Evolutionary conservation across 768 basidiomycete species (phyloP).

Genomic region (Boletus rubescentipes): DNA sequence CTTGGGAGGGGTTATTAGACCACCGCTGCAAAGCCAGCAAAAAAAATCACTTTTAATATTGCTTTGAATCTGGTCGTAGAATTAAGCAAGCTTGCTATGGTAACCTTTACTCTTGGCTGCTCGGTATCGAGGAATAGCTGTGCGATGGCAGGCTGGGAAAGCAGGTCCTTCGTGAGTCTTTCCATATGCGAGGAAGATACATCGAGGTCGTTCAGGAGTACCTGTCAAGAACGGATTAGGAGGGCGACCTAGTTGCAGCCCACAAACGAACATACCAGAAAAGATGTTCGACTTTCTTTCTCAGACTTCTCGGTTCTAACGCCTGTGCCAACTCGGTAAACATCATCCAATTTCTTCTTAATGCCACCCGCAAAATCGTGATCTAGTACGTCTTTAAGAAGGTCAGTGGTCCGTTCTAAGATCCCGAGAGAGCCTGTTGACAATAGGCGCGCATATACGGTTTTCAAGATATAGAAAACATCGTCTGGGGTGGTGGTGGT

Average conservation of each 20-base stretch:
- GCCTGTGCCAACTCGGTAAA: constrained; percentile 62
- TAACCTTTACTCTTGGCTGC: constrained; percentile 45
- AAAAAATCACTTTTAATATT: constrained; percentile 65
- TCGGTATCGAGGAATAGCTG: constrained; percentile 71
- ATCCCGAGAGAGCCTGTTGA: constrained; percentile 69
- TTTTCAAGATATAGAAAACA: constrained; percentile 92
- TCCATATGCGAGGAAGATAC: constrained; percentile 88
- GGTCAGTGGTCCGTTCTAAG: constrained; percentile 57
- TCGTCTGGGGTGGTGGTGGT: constrained; percentile 87
- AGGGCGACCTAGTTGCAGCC: neutral
- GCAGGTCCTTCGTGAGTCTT: constrained; percentile 68
- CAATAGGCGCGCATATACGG: constrained; percentile 72
- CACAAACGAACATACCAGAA: constrained; percentile 62
- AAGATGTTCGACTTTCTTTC: constrained; percentile 72
- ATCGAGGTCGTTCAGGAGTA: constrained; percentile 92
- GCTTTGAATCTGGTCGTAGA: constrained; percentile 66
- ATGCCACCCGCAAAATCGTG: constrained; percentile 79
- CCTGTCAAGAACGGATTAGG: constrained; percentile 44
- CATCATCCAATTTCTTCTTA: constrained; percentile 83
- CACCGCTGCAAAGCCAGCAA: neutral
- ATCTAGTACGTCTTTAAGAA: constrained; percentile 75
- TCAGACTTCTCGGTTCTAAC: constrained; percentile 73
- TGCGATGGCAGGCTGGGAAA: constrained; percentile 48
- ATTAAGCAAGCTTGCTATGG: constrained; percentile 50
- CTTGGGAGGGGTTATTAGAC: constrained; percentile 37